Conservation (phyloP, 257 asterid species). For the Penstemon newberryi region DNA sequence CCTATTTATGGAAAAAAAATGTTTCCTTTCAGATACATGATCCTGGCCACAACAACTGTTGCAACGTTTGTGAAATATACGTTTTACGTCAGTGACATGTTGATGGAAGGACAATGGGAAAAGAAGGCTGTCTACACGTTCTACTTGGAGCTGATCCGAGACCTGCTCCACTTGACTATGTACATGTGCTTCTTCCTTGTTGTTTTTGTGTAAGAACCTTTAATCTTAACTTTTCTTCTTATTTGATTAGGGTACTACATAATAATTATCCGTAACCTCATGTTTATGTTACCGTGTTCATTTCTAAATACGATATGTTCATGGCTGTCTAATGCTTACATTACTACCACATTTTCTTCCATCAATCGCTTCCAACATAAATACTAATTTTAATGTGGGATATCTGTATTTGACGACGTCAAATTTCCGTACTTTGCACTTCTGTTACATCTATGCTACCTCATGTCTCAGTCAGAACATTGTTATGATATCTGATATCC, state of each 20-base stretch:
- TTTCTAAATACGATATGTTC: too few relatives aligned
- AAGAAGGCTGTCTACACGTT: slow-evolving; percentile 92
- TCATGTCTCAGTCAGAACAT: too few relatives aligned
- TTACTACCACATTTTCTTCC: too few relatives aligned
- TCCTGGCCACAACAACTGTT: slow-evolving; percentile 82
- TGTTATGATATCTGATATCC: too few relatives aligned
- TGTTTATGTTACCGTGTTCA: too few relatives aligned
- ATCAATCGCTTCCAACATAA: not conserved
- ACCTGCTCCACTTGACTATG: slow-evolving; percentile 91
- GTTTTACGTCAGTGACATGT: slow-evolving; percentile 82
- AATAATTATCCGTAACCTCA: too few relatives aligned
- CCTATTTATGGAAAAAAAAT: not conserved
- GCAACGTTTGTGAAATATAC: slow-evolving; percentile 74
- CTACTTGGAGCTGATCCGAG: slow-evolving; percentile 85
- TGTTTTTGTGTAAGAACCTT: slow-evolving; percentile 77
- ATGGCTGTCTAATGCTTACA: too few relatives aligned
- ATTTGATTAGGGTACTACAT: too few relatives aligned
- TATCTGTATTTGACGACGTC: too few relatives aligned
- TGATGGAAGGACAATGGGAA: slow-evolving; percentile 99
- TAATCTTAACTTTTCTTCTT: slow-evolving; percentile 8
- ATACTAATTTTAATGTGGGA: not conserved
- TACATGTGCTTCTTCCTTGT: slow-evolving; percentile 95
- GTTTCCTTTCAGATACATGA: slow-evolving; percentile 66
- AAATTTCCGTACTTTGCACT: too few relatives aligned
- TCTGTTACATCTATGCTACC: too few relatives aligned